Evolutionary conservation across 2,329 filamentous ascomycete species (phyloP), one percentile per base, ranked within the genome.

Genomic region (Blumeria graminis): DNA sequence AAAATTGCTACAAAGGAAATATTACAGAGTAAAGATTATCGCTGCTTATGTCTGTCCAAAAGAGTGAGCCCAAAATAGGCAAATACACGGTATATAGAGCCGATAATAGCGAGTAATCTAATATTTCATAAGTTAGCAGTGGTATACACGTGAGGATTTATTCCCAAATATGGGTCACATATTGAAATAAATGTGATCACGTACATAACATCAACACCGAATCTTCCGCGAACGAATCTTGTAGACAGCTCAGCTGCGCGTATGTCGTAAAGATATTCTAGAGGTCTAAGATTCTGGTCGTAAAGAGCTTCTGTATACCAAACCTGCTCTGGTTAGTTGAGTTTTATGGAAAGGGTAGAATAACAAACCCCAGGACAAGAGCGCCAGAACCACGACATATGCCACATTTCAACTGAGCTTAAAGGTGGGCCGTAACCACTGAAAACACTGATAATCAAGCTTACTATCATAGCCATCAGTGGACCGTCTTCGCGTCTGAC

Each of bases 271-370:
- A 80, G 61, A 59, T 76, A 74, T 0, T 60, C 63, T 59, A 76
- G 69, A 0, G 74, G 75, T 32, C 61, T 64, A 4, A 77, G 65
- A 55, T 77, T 71, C 62, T 74, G 68, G 0, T 71, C 72, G 60
- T 77, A 77, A 62, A 78, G 78, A 11, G 74, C 63, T 64, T 80
- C 76, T 0, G 74, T 71, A 28, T 77, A 68, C 76, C 75, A 79
- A 0, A 74, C 7, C 48, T 51, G 14, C 34, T 34, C 11, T 14
- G 16, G 34, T 51, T 34, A 51, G 28, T 14, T 14, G 13, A 11
- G 28, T 18, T 34, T 16, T 11, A 3, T 16, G 34, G 11, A 51
- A 13, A 3, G n/a, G 1, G 18, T 34, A 32, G 28, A 34, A 7
- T 18, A 14, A 33, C 18, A 51, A 51, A 51, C 73, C 1, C 72